Conservation (phyloP, 1,139 yeast genomes). For the Suhomyces choctaworum region DNA sequence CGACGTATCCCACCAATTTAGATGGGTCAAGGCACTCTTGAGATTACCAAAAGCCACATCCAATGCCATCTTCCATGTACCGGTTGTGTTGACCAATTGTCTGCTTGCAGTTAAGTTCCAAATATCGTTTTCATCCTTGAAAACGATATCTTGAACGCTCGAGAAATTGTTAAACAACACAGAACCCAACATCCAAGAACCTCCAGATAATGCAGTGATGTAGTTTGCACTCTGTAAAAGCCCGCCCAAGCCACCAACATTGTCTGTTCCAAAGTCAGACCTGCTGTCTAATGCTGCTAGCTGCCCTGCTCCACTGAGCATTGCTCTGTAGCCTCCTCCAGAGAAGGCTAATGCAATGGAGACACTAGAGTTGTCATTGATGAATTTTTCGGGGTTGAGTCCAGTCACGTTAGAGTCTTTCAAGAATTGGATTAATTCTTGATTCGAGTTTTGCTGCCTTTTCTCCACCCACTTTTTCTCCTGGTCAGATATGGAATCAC, state of each 20-base stretch:
- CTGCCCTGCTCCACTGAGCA: slow-evolving; percentile 89
- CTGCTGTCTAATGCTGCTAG: slow-evolving; percentile 77
- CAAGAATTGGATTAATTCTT: slow-evolving; percentile 56
- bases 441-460: slow-evolving; percentile 55
- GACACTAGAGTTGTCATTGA: slow-evolving; percentile 40
- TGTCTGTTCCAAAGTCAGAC: slow-evolving; percentile 51
- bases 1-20: slow-evolving; percentile 30
- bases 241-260: slow-evolving; percentile 39
- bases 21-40: slow-evolving; percentile 28
- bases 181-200: slow-evolving; percentile 41
- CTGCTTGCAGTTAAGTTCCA: slow-evolving; percentile 39
- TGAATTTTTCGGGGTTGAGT: slow-evolving; percentile 53
- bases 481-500: slow-evolving; percentile 31
- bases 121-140: slow-evolving; percentile 26
- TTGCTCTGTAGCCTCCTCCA: slow-evolving; percentile 93
- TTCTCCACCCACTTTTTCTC: slow-evolving; percentile 44
- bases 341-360: slow-evolving; percentile 75
- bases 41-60: slow-evolving; percentile 27
- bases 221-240: slow-evolving; percentile 40
- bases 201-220: slow-evolving; percentile 42
- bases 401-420: slow-evolving; percentile 57
- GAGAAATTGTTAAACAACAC: slow-evolving; percentile 37
- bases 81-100: slow-evolving; percentile 30
- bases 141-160: slow-evolving; percentile 35
- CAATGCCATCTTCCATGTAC: slow-evolving; percentile 23